Base-by-base conservation (phyloP, 1,139 yeast species). In the Candida sp. region DNA sequence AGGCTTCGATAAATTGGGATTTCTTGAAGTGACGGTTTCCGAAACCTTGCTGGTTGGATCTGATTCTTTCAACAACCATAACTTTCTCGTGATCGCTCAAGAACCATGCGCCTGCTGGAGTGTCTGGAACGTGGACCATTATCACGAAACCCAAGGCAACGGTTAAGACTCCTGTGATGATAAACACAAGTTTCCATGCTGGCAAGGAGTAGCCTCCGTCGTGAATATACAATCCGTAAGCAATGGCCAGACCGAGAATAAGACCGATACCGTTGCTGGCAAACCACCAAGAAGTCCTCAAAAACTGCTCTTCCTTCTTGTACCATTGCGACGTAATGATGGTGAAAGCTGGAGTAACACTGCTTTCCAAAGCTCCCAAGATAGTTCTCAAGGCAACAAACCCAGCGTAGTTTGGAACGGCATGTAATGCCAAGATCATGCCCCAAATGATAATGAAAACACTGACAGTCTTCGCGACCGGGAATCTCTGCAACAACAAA, bases 311-410 rank as follows among this genome's bases (percentile, higher is more conserved):
- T 11, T 63, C 62, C 31, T 55, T 58, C 11, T 54, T 63, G 41
- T 62, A 70, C 62, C 66, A 72, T 48, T 67, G 70, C 12, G 68
- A 59, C 3, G 74, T 70, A 33, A 86, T 70, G 26, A 86, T 75
- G 32, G 85, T 80, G 58, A 83, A 80, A 0, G 86, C 85, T 1
- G 88, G 90, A 22, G 85, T 69, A 7, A 70, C 62, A 44, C 83
- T 73, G 45, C 81, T 73, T 62, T 86, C 91, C 44, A 83, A 72
- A 48, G 77, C 63, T 1, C 91, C 92, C 33, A 85, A 60, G 17
- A 71, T 50, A 1, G 69, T 63, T 53, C 76, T 60, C 46, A 70
- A 63, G 3, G 69, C 62, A 49, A 70, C 54, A 43, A 72, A 69
- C 1, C 75, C 76, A 42, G 66, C 61, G 49, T 65, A 68, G 4